Evolutionary conservation across 345 rosid species (phyloP).

Genomic region (Eucalyptus grandis): DNA sequence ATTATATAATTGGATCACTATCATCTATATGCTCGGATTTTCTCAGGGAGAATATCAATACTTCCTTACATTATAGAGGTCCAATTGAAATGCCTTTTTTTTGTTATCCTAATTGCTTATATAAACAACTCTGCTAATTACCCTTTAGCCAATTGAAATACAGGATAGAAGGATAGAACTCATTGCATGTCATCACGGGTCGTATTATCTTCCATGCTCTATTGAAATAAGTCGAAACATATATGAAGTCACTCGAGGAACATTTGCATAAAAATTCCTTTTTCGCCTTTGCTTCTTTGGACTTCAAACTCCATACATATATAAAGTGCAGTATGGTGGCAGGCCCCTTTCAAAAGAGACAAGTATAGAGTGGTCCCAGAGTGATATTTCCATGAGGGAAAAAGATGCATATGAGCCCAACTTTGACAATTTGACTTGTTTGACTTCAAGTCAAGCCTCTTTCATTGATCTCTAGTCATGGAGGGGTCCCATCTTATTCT

Average conservation of each 20-base stretch:
- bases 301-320: neutral
- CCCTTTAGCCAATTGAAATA: neutral
- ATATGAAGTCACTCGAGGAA: neutral
- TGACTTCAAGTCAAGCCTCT: neutral
- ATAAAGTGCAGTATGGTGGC: neutral
- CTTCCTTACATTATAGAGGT: neutral
- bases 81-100: neutral
- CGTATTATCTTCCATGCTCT: neutral
- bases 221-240: neutral
- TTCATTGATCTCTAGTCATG: neutral
- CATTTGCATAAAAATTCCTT: neutral
- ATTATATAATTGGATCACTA: neutral
- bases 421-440: neutral
- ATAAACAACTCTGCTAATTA: neutral
- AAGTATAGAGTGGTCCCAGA: neutral
- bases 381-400: neutral
- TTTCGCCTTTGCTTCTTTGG: neutral
- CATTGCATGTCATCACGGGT: neutral
- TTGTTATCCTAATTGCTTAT: neutral
- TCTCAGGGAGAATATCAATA: neutral
- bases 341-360: neutral
- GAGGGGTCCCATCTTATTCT: neutral
- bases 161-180: neutral
- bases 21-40: neutral
- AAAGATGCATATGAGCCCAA: neutral